These are phyloP conservation scores for Microcyclosporella mali DNA, from an alignment of 2,329 filamentous ascomycete genomes.

Conservation along the genomic window DNA sequence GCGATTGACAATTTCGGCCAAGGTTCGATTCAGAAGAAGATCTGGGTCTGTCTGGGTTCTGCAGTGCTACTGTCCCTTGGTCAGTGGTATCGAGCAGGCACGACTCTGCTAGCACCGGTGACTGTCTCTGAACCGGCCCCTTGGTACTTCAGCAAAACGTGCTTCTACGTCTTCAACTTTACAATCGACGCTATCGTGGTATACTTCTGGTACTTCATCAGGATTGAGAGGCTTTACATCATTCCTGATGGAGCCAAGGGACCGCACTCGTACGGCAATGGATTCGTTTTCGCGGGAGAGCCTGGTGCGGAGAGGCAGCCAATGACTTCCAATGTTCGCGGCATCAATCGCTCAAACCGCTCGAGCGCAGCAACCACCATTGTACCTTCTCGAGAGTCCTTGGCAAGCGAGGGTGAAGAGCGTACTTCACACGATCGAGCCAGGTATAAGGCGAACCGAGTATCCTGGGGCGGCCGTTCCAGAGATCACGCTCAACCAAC, in stretches of 20 bases:
- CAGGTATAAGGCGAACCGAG: no score
- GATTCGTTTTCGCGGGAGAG: conserved; percentile 5
- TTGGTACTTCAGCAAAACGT: conserved; percentile 64
- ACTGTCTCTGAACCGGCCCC: conserved; percentile 47
- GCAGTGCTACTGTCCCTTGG: conserved; percentile 59
- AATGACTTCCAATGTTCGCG: not conserved
- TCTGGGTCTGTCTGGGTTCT: conserved; percentile 56
- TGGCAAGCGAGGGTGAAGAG: not conserved
- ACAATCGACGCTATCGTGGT: conserved; percentile 66
- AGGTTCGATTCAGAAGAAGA: conserved; percentile 61
- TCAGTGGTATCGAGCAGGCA: conserved; percentile 61
- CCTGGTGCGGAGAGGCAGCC: not conserved
- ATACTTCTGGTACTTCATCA: conserved; percentile 56
- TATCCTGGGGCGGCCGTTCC: no score
- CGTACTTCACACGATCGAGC: no score
- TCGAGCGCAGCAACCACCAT: not conserved
- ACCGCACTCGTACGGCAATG: conserved; percentile 31
- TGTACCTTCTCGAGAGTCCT: not conserved
- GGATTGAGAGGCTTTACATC: conserved; percentile 71
- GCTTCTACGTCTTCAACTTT: conserved; percentile 78
- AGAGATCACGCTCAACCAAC: no score
- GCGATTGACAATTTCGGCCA: conserved; percentile 56
- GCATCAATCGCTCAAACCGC: not conserved
- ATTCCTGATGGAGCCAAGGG: conserved; percentile 63
- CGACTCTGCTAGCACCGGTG: conserved; percentile 45